Evolutionary conservation across 257 asterid genomes (phyloP).

Genomic region (Euphrasia confusa): DNA sequence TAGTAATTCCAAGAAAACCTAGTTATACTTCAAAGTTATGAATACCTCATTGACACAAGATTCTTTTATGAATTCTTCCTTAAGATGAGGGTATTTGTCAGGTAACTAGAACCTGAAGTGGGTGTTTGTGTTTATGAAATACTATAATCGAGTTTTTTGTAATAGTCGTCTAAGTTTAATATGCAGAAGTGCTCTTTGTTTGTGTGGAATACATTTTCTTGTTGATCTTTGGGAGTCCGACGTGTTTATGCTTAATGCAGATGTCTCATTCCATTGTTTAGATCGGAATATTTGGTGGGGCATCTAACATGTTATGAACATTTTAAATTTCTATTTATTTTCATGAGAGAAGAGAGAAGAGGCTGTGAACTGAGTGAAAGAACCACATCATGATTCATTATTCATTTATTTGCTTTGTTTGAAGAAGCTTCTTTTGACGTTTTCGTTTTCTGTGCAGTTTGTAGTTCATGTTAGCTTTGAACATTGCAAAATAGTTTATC

Average conservation of each 20-base stretch:
- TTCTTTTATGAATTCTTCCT: not conserved
- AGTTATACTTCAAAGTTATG: not conserved
- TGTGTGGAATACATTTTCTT: constrained; percentile 9
- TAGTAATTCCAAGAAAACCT: not conserved
- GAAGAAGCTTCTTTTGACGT: constrained; percentile 9
- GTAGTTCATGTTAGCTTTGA: constrained; percentile 11
- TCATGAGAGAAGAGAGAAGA: constrained; percentile 9
- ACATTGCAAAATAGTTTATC: constrained; percentile 7
- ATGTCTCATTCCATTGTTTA: constrained; percentile 5
- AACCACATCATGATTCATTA: constrained; percentile 9
- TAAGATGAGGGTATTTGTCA: not conserved
- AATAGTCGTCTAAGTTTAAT: not conserved
- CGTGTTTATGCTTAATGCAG: constrained; percentile 11
- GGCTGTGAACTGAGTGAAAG: constrained; percentile 7
- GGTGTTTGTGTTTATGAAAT: not conserved
- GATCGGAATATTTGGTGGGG: constrained; percentile 10
- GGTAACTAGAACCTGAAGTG: not conserved
- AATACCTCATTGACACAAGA: not conserved
- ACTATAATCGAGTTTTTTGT: not conserved
- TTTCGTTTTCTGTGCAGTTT: constrained; percentile 19
- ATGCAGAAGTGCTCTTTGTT: constrained; percentile 3
- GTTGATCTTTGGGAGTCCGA: constrained; percentile 9
- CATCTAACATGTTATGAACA: constrained; percentile 12
- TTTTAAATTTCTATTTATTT: constrained; percentile 10
- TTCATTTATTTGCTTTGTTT: constrained; percentile 2